Base-by-base conservation (phyloP, 768 basidiomycete species). In the Lentinula raphanica region DNA sequence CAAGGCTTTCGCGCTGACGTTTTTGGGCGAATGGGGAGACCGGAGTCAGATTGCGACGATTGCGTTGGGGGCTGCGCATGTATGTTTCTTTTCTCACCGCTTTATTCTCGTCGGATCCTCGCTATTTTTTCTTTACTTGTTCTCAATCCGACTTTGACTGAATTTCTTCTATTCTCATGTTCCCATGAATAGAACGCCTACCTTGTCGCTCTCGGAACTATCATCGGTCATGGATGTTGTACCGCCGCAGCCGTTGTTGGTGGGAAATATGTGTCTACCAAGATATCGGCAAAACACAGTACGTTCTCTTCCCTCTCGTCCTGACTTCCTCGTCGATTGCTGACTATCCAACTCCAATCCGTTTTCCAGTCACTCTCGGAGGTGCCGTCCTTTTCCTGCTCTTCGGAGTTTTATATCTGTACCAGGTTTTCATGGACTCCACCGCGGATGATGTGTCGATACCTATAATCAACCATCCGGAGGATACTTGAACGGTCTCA, bases 21-120 rank as follows among this genome's bases (percentile, higher is more conserved):
- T 98, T 73, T 78, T 99, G n/a, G 97, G 95, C 9, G 97, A 99
- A 73, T 98, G 97, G 97, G 96, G 97, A 0, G 97, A 98, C 73
- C 76, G 96, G 54, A 96, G 93, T 67, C 96, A 99, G 74, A 93
- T 98, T 65, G 90, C 97, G 1, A 98, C 97, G 2, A 96, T 98
- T 61, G 95, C 93, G 5, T 77, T 98, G 54, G 96, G 91, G 2
- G 95, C 95, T 23, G 92, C 95, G 21, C 94, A 99, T 74, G 96
- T 98, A 67, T 38, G 75, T 73, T 19, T 38, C 40, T 36, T 53
- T 49, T 35, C 29, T 48, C 27, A 21, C 23, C 42, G 19, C 21
- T 23, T 44, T 44, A n/a, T 44, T 25, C 42, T 44, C 42, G n/a
- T 21, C 21, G 19, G 8, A 7, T 44, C 21, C 7, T n/a, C 11